Conservation (phyloP, 768 basidiomycete species). For the Tephrocybe sp. region DNA sequence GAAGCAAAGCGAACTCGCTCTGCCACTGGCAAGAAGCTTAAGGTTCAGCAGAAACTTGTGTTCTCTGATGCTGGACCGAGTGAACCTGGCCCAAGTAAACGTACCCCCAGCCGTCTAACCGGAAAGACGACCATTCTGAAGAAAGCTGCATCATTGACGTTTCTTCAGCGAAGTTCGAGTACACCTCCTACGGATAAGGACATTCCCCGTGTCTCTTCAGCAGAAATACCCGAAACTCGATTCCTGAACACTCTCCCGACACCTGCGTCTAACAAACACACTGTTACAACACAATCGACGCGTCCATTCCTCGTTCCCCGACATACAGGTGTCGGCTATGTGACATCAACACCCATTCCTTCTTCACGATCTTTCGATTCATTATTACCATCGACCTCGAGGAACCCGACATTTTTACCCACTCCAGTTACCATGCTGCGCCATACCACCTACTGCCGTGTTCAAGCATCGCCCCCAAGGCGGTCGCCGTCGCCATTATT, state of each 20-base stretch:
- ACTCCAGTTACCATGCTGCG: slow-evolving; percentile 12
- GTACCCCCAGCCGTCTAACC: not conserved
- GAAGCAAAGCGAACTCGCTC: slow-evolving; percentile 6
- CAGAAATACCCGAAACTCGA: not conserved
- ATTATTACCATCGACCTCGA: not conserved
- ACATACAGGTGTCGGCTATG: not conserved
- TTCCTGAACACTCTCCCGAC: not conserved
- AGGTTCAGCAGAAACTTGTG: slow-evolving; percentile 11
- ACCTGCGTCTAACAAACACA: not conserved
- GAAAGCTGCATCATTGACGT: slow-evolving; percentile 5
- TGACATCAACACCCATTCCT: not conserved
- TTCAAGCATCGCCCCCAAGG: not conserved
- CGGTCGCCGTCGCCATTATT: not conserved
- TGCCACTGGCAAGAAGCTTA: slow-evolving; percentile 6
- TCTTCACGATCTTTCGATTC: not conserved
- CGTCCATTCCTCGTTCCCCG: slow-evolving; percentile 4
- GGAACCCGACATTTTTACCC: not conserved
- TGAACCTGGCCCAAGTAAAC: not conserved
- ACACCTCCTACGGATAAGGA: slow-evolving; percentile 7
- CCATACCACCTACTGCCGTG: not conserved
- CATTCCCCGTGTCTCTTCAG: not conserved
- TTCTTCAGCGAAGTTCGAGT: not conserved
- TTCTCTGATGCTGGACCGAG: slow-evolving; percentile 1
- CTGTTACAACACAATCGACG: not conserved
- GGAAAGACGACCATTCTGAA: not conserved